Conservation (phyloP, 306 rosid genomes). For the Quillaja saponaria region DNA sequence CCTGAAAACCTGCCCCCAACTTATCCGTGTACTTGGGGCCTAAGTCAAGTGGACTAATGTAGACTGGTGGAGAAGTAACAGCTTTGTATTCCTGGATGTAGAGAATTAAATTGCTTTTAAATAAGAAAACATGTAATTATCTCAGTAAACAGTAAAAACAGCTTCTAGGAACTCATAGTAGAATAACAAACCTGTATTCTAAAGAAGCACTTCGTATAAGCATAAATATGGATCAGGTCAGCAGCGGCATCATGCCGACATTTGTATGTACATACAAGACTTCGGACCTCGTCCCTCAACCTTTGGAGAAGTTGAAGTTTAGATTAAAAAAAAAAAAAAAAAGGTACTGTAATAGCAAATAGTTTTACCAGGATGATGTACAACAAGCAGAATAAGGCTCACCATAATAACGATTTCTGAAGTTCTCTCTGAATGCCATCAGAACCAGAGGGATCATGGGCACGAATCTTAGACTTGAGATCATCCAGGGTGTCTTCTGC, state of each 20-base stretch:
- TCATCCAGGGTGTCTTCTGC: constrained; percentile 65
- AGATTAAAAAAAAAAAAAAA: constrained; percentile 21
- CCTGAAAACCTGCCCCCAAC: constrained; percentile 76
- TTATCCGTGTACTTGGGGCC: constrained; percentile 87
- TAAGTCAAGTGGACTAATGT: constrained; percentile 97
- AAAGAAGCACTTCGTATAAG: constrained; percentile 80
- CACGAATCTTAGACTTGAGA: constrained; percentile 62
- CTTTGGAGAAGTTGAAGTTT: constrained; percentile 39
- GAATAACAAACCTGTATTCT: constrained; percentile 73
- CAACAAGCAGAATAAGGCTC: constrained; percentile 10
- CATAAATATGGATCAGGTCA: constrained; percentile 93
- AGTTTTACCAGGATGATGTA: constrained; percentile 20
- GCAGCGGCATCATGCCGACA: constrained; percentile 99
- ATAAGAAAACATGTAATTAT: constrained; percentile 5
- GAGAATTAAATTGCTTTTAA: constrained; percentile 13
- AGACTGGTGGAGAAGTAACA: constrained; percentile 92
- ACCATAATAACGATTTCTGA: constrained; percentile 79
- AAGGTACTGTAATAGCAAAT: constrained; percentile 13
- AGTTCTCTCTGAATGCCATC: constrained; percentile 72
- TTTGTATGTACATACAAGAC: constrained; percentile 88
- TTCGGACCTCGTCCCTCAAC: constrained; percentile 96
- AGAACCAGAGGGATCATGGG: constrained; percentile 67
- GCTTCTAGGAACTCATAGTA: constrained; percentile 10
- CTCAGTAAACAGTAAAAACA: background rate
- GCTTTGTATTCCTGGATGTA: constrained; percentile 69